These are phyloP conservation scores for Fusarium sp. DNA, from an alignment of 2,329 filamentous ascomycete genomes.

Conservation along the genomic window DNA sequence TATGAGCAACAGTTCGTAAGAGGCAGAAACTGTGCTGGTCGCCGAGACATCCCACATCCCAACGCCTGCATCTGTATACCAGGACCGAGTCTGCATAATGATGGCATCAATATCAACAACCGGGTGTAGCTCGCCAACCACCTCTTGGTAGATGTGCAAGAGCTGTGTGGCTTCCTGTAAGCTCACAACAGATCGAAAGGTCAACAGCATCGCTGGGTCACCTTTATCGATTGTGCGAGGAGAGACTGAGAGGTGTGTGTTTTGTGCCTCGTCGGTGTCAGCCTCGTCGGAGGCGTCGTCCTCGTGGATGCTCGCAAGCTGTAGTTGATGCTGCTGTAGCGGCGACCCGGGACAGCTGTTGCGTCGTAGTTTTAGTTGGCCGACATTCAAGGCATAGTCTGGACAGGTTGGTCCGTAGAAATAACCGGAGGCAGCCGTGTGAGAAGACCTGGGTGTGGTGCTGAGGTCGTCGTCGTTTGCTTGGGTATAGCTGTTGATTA, in stretches of 20 bases:
- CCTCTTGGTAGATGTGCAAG: conserved; percentile 24
- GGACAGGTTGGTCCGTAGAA: conserved; percentile 44
- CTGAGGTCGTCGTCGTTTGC: not conserved
- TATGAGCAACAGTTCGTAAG: conserved; percentile 14
- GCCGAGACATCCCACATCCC: conserved; percentile 23
- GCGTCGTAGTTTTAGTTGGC: conserved; percentile 32
- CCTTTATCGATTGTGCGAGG: conserved; percentile 17
- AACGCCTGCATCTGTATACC: conserved; percentile 19
- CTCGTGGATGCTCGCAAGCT: conserved; percentile 28
- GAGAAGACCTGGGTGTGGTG: conserved; percentile 1
- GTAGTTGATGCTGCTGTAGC: conserved; percentile 19
- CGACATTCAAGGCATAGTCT: conserved; percentile 42
- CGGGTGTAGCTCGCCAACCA: conserved; percentile 22
- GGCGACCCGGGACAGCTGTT: conserved; percentile 4
- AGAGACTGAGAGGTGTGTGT: not conserved
- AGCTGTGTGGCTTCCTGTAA: conserved; percentile 22
- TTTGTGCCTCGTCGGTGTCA: not conserved
- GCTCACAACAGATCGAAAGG: conserved; percentile 16
- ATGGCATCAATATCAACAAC: conserved; percentile 23
- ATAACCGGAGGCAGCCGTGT: conserved; percentile 11
- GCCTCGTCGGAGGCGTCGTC: conserved; percentile 13
- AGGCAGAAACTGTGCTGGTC: conserved; percentile 11
- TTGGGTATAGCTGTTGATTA: not conserved
- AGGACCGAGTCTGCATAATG: conserved; percentile 7
- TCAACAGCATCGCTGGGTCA: conserved; percentile 15